Evolutionary conservation across 2,329 filamentous ascomycete species (phyloP), one percentile per base, ranked within the genome.

Genomic region (Penicillium sp.): DNA sequence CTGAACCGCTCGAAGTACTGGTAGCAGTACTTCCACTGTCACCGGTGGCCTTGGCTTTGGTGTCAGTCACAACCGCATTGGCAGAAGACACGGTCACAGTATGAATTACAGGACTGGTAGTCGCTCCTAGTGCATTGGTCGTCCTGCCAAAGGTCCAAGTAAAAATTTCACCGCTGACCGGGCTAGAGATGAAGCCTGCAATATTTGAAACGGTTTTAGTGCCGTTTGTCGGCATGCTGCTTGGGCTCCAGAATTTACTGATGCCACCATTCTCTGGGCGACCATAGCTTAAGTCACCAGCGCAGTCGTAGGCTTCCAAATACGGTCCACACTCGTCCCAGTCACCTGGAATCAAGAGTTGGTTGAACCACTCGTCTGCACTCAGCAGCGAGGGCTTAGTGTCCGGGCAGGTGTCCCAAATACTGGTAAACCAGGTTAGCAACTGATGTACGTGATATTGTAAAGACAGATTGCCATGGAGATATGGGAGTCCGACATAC

Each of bases 341-440:
- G 10, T 55, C 39, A 7, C 36, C 32, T 4, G 54, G 49, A 14
- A 3, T 40, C 22, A 58, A 16, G 8, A 39, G 13, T 1, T 2
- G 31, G 8, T 14, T 38, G 11, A 46, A 49, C 46, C 48, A 54
- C 7, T 21, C 27, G n/a, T 60, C 56, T 2, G 52, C 47, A 18
- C 27, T 52, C 4, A 60, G 39, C 7, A 46, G 7, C 0, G 56
- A 50, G 10, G 60, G 59, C 3, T 56, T 50, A 0, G 54, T 60
- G 11, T 54, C 54, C 3, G 62, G 58, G 8, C 60, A 64, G 1
- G 54, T 54, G 22, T 53, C 50, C 24, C 49, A 63, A 10, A 60
- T 60, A 7, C 56, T 58, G 4, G 3, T 16, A 11, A 27, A n/a
- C 1, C 40, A 24, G 2, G 22, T 50, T n/a, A 50, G 21, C 3